A percentile compares a stretch with the other conserved stretches of the same genome.
These are phyloP conservation scores for Ustilago esculenta DNA, from an alignment of 1,284 basidiomycete genomes.

Conservation along the genomic window DNA sequence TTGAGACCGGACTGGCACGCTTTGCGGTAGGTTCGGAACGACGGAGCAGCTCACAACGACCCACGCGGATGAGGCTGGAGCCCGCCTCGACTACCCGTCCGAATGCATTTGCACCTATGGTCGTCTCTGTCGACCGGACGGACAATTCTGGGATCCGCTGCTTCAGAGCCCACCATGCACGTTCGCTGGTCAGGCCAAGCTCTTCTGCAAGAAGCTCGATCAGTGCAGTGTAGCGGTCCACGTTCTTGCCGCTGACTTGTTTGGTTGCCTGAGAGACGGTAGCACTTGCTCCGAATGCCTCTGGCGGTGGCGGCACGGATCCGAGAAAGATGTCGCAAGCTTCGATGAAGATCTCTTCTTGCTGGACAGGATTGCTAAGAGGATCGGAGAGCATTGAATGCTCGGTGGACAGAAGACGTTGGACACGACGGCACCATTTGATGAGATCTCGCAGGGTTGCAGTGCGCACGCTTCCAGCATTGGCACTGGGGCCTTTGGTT, in stretches of 20 bases:
- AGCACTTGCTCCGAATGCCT: background rate
- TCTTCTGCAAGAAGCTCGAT: constrained; percentile 49
- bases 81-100: background rate
- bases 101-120: background rate
- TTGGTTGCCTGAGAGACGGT: background rate
- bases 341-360: constrained; percentile 90
- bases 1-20: constrained; percentile 35
- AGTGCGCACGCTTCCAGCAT: constrained; percentile 36
- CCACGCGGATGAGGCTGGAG: constrained; percentile 34
- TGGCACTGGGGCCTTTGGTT: constrained; percentile 3
- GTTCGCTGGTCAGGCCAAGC: constrained; percentile 55
- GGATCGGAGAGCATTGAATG: constrained; percentile 27
- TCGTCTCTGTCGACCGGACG: constrained; percentile 17
- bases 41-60: constrained; percentile 47
- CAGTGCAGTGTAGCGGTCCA: constrained; percentile 39
- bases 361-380: constrained; percentile 76
- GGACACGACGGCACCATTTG: constrained; percentile 83
- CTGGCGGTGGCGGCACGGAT: constrained; percentile 65
- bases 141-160: constrained; percentile 57
- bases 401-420: constrained; percentile 69
- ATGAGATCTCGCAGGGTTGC: constrained; percentile 83
- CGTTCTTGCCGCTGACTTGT: constrained; percentile 28
- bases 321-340: constrained; percentile 93
- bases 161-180: constrained; percentile 53
- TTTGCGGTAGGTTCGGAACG: constrained; percentile 17